Evolutionary conservation across 345 rosid species (phyloP).

Genomic region (Odontarrhena argentea): DNA sequence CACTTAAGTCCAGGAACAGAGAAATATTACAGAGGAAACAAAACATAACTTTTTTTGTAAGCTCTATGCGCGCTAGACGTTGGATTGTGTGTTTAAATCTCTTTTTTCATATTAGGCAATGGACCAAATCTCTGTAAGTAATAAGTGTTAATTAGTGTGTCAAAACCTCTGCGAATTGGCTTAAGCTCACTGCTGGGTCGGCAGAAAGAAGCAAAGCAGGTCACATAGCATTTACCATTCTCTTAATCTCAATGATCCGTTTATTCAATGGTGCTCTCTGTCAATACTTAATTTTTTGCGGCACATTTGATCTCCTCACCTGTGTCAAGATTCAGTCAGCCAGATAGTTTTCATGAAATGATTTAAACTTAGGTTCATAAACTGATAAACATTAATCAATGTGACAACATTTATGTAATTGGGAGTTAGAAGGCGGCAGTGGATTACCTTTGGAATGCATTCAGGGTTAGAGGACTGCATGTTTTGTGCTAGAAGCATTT

Average conservation of each 20-base stretch:
- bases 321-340: slow-evolving; percentile 16
- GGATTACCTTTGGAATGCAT: slow-evolving; percentile 84
- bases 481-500: slow-evolving; percentile 91
- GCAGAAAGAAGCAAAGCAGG: not conserved
- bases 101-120: no score
- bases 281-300: slow-evolving; percentile 81
- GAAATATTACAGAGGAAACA: not conserved
- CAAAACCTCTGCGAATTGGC: no score
- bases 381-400: no score
- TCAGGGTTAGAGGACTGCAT: slow-evolving; percentile 90
- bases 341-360: not conserved
- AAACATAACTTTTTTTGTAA: not conserved
- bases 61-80: not conserved
- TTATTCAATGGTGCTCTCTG: slow-evolving; percentile 81
- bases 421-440: not conserved
- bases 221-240: slow-evolving; percentile 74
- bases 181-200: no score
- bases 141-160: no score
- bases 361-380: no score
- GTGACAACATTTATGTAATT: no score
- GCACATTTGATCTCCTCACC: slow-evolving; percentile 88
- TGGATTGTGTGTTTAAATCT: not conserved
- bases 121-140: no score
- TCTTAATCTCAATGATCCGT: slow-evolving; percentile 79
- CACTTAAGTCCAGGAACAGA: not conserved